Percentiles rank a stretch among this genome's conserved stretches.
phyloP scores from a whole-genome alignment of 225 moss, liverwort and hornwort genomes.

The Ulota crispa region DNA sequence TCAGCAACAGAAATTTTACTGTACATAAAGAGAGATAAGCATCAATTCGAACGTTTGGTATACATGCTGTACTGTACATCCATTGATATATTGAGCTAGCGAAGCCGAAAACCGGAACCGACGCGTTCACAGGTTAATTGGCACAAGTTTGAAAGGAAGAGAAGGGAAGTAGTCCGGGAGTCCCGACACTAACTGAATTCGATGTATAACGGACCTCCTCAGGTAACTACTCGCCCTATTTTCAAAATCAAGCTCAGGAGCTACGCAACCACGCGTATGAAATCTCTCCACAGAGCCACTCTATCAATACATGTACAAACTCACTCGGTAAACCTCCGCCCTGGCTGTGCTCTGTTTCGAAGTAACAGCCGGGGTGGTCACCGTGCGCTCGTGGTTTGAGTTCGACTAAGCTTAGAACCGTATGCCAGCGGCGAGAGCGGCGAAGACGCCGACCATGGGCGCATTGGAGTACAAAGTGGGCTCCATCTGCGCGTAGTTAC shows the following conservation, averaged over 20 bases:
- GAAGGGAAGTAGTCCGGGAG: background rate
- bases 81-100: background rate
- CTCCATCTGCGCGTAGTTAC: slow-evolving; percentile 53
- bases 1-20: too few species aligned
- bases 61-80: background rate
- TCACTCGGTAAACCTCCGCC: background rate
- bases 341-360: background rate
- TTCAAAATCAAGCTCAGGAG: slow-evolving; percentile 22
- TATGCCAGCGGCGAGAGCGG: slow-evolving; percentile 35
- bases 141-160: background rate
- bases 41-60: too few species aligned
- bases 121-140: slow-evolving; percentile 15
- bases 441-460: slow-evolving; percentile 45
- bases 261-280: background rate
- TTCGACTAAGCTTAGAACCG: background rate
- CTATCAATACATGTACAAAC: background rate
- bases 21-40: background rate
- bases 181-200: background rate
- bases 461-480: slow-evolving; percentile 45
- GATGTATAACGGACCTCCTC: background rate
- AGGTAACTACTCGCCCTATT: background rate
- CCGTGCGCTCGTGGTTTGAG: background rate
- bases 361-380: slow-evolving; percentile 5
- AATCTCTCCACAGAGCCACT: slow-evolving; percentile 27
- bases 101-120: slow-evolving; percentile 7